Evolutionary conservation across 2,329 filamentous ascomycete species (phyloP), one percentile per base, ranked within the genome.

Genomic region (Elsinoe batatas): DNA sequence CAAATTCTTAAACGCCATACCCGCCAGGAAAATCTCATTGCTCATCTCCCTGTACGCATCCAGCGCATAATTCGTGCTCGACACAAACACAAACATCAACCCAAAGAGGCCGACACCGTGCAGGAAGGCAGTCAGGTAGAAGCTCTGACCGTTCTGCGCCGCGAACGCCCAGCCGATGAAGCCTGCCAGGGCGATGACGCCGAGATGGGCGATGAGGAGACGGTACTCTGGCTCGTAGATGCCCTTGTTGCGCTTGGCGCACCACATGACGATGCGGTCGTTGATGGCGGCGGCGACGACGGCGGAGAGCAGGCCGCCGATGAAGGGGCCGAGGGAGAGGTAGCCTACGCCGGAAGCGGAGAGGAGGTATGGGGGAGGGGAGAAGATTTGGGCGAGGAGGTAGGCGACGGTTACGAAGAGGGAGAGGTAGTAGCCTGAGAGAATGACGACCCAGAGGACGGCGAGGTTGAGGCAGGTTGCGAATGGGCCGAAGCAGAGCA

Each of bases 151-250:
- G 2, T 58, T 56, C 20, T 61, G 54, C 3, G 60, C 61, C 13
- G 64, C 54, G 36, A 61, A 57, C 4, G 68, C 67, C 49, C 66
- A 70, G 1, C 63, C 64, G 54, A 68, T 66, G 54, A 69, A 64
- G 8, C 64, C 64, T 38, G 42, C 54, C n/a, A 65, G 63, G 12
- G 67, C 65, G 2, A 71, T 61, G 33, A 51, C 5, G 33, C 47
- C 47, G 15, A 36, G 18, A 33, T 51, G 47, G 35, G 68, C 63
- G 20, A 70, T 64, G 1, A 74, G 65, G 7, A 76, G 67, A 8
- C 77, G 71, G 60, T 78, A 79, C 61, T 79, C 76, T 4, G 77
- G 77, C 61, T 79, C 76, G 63, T 79, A 79, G 47, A 78, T 67
- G n/a, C 77, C 76, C 17, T 66, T 67, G 62, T 79, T 79, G 58